Evolutionary conservation across 257 asterid species (phyloP).

Genomic region (Rehmannia glutinosa): DNA sequence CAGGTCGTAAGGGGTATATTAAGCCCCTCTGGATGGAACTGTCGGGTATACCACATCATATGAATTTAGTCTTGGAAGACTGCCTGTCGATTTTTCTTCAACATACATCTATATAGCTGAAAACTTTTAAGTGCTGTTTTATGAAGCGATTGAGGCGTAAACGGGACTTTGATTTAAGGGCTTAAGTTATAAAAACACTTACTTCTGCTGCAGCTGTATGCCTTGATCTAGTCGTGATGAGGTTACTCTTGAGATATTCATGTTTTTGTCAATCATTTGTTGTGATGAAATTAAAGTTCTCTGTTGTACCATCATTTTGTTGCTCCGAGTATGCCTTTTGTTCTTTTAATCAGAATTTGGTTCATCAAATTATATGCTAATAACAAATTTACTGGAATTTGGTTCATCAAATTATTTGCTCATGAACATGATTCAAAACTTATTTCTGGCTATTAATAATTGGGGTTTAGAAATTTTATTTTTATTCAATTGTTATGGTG

Average conservation of each 20-base stretch:
- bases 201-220: conserved; percentile 18
- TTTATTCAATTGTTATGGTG: too few relatives aligned
- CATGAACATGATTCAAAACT: too few relatives aligned
- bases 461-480: too few relatives aligned
- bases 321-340: neutral
- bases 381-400: too few relatives aligned
- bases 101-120: conserved; percentile 16
- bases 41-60: neutral
- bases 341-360: neutral
- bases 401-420: too few relatives aligned
- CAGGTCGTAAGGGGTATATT: neutral
- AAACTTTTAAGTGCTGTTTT: conserved; percentile 20
- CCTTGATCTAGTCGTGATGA: neutral
- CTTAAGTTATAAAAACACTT: neutral
- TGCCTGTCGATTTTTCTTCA: neutral
- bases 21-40: conserved; percentile 8
- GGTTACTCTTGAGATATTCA: neutral
- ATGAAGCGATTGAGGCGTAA: conserved; percentile 21
- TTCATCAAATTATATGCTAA: neutral
- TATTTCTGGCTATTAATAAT: too few relatives aligned
- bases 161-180: conserved; percentile 14
- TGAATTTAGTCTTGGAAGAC: conserved; percentile 11
- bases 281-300: conserved; percentile 10
- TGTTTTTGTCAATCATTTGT: conserved; percentile 11
- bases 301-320: neutral